A percentile compares a stretch with the other conserved stretches of the same genome.
Conservation (phyloP, 2,329 filamentous ascomycete genomes). For the Colletotrichum gigasporum region DNA sequence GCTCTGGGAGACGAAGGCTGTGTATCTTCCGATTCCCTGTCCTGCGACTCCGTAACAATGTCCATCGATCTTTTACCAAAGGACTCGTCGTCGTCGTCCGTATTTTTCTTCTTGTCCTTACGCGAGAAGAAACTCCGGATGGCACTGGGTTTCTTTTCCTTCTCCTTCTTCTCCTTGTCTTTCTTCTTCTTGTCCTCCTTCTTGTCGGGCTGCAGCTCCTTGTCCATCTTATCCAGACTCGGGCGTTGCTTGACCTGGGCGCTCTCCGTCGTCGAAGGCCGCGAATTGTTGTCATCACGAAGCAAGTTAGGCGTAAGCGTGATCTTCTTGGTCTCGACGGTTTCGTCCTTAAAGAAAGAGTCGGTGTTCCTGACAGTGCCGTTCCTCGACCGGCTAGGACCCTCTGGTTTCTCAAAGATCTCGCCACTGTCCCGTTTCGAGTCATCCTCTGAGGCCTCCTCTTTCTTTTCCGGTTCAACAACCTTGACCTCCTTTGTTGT, state of each 20-base stretch:
- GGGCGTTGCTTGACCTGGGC: slow-evolving; percentile 64
- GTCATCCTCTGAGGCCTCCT: slow-evolving; percentile 47
- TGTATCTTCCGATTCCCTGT: slow-evolving; percentile 56
- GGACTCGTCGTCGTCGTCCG: slow-evolving; percentile 68
- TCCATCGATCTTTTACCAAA: slow-evolving; percentile 72
- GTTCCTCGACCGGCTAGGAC: slow-evolving; percentile 75
- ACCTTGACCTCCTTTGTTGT: slow-evolving; percentile 50
- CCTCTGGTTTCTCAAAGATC: slow-evolving; percentile 65
- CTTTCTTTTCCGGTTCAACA: slow-evolving; percentile 39
- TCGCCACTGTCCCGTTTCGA: slow-evolving; percentile 70
- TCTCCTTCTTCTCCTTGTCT: slow-evolving; percentile 78
- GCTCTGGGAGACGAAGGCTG: slow-evolving; percentile 50
- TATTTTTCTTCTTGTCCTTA: slow-evolving; percentile 67
- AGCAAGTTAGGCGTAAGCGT: slow-evolving; percentile 93
- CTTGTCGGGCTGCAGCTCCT: slow-evolving; percentile 67
- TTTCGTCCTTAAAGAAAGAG: slow-evolving; percentile 97
- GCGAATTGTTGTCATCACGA: slow-evolving; percentile 75
- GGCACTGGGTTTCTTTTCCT: slow-evolving; percentile 68
- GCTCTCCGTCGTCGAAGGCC: slow-evolving; percentile 65
- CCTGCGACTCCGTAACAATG: slow-evolving; percentile 51
- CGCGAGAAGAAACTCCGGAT: slow-evolving; percentile 71
- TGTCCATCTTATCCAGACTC: slow-evolving; percentile 78
- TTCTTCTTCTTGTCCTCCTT: slow-evolving; percentile 82
- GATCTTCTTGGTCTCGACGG: slow-evolving; percentile 95
- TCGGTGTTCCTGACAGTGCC: slow-evolving; percentile 91